Evolutionary conservation across 2,329 filamentous ascomycete genomes (phyloP).

Genomic region (Penicillium sp.): DNA sequence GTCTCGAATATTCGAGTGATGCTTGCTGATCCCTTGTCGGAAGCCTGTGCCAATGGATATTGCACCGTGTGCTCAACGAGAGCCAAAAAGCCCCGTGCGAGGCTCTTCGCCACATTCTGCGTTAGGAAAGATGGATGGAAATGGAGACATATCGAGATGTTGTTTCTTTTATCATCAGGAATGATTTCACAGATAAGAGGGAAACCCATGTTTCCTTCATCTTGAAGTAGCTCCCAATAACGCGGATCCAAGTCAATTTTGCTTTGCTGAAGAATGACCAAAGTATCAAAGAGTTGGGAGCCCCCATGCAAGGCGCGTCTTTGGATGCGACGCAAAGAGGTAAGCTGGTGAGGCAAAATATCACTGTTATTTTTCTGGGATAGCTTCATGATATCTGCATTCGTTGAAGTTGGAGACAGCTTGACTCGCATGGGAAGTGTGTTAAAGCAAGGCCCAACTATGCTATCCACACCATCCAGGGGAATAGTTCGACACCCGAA

Average conservation of each 20-base stretch:
- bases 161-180: constrained; percentile 55
- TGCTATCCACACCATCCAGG: constrained; percentile 64
- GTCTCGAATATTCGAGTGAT: constrained; percentile 30
- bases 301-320: constrained; percentile 47
- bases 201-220: constrained; percentile 60
- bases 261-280: constrained; percentile 74
- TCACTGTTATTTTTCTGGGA: constrained; percentile 64
- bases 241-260: constrained; percentile 43
- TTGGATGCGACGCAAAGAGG: constrained; percentile 71
- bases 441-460: constrained; percentile 92
- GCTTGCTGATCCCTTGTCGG: constrained; percentile 25
- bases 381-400: constrained; percentile 57
- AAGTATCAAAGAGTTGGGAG: constrained; percentile 70
- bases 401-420: constrained; percentile 49
- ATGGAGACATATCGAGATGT: constrained; percentile 62
- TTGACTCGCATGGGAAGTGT: constrained; percentile 71
- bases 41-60: constrained; percentile 32
- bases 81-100: constrained; percentile 32
- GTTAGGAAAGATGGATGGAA: constrained; percentile 46
- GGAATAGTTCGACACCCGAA: constrained; percentile 72
- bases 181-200: constrained; percentile 75
- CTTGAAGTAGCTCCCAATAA: constrained; percentile 53
- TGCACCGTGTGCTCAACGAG: constrained; percentile 35
- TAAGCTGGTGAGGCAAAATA: constrained; percentile 69
- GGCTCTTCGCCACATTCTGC: constrained; percentile 18